phyloP scores from a whole-genome alignment of 2,329 filamentous ascomycete species.

The Colletotrichum eleusines region DNA sequence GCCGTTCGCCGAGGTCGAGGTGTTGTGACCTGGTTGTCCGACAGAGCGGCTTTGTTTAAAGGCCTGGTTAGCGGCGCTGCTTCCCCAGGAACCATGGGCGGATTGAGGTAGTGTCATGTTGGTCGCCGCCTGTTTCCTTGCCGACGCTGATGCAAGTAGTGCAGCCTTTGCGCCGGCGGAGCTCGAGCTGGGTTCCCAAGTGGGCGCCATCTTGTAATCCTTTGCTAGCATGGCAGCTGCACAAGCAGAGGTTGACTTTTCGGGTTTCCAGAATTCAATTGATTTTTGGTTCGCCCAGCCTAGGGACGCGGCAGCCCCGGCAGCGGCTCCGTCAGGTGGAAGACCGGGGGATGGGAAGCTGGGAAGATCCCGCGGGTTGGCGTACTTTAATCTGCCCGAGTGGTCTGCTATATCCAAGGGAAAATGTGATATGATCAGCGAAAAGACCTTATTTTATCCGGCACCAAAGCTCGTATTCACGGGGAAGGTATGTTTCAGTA shows the following conservation, averaged over 20 bases:
- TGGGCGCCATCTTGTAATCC: constrained; percentile 58
- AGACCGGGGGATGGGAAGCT: constrained; percentile 79
- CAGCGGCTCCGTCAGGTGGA: constrained; percentile 68
- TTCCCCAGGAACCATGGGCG: constrained; percentile 63
- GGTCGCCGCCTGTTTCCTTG: constrained; percentile 52
- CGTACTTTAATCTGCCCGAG: constrained; percentile 73
- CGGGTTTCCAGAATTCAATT: constrained; percentile 75
- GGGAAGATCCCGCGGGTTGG: constrained; percentile 78
- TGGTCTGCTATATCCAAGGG: constrained; percentile 31
- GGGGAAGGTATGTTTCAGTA: constrained; percentile 34
- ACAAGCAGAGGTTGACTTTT: constrained; percentile 65
- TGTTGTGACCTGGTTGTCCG: constrained; percentile 49
- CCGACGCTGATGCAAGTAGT: constrained; percentile 64
- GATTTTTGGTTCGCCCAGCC: constrained; percentile 78
- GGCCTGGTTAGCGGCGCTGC: constrained; percentile 78
- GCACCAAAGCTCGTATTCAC: constrained; percentile 25
- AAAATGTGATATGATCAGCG: constrained; percentile 8
- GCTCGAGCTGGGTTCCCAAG: constrained; percentile 74
- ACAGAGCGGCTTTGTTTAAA: constrained; percentile 59
- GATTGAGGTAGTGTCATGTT: constrained; percentile 59
- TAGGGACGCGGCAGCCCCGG: constrained; percentile 79
- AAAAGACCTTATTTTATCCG: constrained; percentile 3
- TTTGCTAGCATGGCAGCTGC: constrained; percentile 57
- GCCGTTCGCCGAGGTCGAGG: constrained; percentile 48
- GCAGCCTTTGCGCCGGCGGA: constrained; percentile 81